Evolutionary conservation across 805 yeast species (phyloP).

Genomic region (Cyberlindnera meyerae): DNA sequence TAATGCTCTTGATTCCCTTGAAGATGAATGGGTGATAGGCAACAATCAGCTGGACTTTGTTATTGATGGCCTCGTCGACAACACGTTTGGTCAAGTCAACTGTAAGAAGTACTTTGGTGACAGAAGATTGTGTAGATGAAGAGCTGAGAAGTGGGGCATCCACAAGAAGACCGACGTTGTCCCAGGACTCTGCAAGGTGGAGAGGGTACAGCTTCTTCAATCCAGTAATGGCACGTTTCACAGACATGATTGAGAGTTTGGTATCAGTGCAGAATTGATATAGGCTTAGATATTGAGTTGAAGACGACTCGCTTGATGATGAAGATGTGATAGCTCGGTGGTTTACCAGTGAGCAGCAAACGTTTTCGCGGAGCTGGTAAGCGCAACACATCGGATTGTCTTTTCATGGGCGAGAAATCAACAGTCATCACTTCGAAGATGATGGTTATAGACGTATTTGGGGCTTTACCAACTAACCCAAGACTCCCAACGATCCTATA

Average conservation of each 20-base stretch:
- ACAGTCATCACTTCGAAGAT: too few species aligned
- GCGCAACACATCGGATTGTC: too few species aligned
- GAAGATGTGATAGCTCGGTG: too few species aligned
- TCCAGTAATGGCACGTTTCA: conserved; percentile 42
- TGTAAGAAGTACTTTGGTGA: conserved; percentile 50
- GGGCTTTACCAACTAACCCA: too few species aligned
- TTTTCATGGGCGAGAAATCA: too few species aligned
- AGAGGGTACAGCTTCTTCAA: conserved; percentile 79
- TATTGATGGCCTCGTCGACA: conserved; percentile 73
- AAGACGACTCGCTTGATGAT: too few species aligned
- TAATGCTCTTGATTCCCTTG: conserved; percentile 74
- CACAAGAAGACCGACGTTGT: conserved; percentile 86
- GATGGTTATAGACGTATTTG: too few species aligned
- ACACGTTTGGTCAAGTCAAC: conserved; percentile 83
- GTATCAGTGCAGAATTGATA: too few species aligned
- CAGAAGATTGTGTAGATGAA: conserved; percentile 6
- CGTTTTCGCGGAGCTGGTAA: too few species aligned
- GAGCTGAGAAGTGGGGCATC: conserved; percentile 41
- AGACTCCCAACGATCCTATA: too few species aligned
- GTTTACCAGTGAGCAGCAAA: too few species aligned
- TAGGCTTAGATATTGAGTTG: too few species aligned
- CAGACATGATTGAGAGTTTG: conserved; percentile 15
- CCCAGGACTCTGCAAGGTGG: conserved; percentile 88
- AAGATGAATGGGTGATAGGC: conserved; percentile 96
- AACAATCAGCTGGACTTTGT: conserved; percentile 52